Percentiles rank a stretch among this genome's conserved stretches.
Evolutionary conservation across 2,329 filamentous ascomycete species (phyloP).

Genomic region (Cytospora piceae): DNA sequence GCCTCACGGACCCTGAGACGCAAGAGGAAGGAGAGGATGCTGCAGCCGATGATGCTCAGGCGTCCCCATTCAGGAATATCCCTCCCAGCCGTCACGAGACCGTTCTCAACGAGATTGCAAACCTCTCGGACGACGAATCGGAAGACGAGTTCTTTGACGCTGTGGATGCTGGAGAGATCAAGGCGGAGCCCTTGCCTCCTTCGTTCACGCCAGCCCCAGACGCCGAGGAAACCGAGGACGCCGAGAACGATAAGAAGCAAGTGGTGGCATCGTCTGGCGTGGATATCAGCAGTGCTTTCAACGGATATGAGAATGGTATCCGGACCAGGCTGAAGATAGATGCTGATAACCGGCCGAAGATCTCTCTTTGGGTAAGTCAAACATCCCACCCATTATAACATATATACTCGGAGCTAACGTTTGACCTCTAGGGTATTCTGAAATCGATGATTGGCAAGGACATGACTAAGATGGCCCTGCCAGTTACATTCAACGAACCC

Average conservation of each 20-base stretch:
- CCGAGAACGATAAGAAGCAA: slow-evolving; percentile 51
- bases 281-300: slow-evolving; percentile 78
- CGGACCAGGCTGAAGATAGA: slow-evolving; percentile 83
- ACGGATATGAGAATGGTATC: slow-evolving; percentile 88
- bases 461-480: slow-evolving; percentile 99
- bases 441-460: slow-evolving; percentile 99
- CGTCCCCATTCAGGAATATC: slow-evolving; percentile 44
- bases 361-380: slow-evolving; percentile 86
- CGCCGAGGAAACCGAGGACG: slow-evolving; percentile 37
- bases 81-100: slow-evolving; percentile 62
- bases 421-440: slow-evolving; percentile 72
- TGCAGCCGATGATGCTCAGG: slow-evolving; percentile 38
- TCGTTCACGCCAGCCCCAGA: slow-evolving; percentile 33
- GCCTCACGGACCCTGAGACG: slow-evolving; percentile 39
- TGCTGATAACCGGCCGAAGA: slow-evolving; percentile 88
- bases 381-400: neutral
- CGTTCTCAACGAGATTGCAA: slow-evolving; percentile 70
- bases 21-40: slow-evolving; percentile 37
- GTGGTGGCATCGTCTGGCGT: slow-evolving; percentile 48
- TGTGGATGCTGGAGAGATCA: slow-evolving; percentile 88
- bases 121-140: slow-evolving; percentile 79
- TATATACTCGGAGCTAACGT: slow-evolving; percentile 34
- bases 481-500: slow-evolving; percentile 97
- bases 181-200: slow-evolving; percentile 70
- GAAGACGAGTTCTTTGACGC: slow-evolving; percentile 96